Base-by-base conservation (phyloP, 192 early-diverging fungal species). In the Entomortierella beljakovae region DNA sequence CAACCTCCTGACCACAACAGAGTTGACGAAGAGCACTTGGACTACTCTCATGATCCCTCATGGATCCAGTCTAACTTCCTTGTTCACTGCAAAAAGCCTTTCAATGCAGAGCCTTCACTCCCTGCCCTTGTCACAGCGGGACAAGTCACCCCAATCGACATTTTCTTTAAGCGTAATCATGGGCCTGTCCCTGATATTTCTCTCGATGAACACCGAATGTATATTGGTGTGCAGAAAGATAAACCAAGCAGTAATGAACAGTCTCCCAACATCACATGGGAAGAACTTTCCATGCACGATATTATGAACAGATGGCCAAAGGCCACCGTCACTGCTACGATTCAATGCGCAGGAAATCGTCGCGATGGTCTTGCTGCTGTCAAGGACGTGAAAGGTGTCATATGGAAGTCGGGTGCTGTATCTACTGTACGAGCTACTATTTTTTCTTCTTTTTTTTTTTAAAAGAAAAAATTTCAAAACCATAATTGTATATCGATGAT, bases 121-220 rank as follows among this genome's bases (percentile, higher is more conserved):
- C 81, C 86, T 11, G 76, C 72, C 50, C 85, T 94, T 9, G 81
- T 90, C 13, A 59, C 60, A 33, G 85, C 91, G 49, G 69, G 83
- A 56, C 88, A 87, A 79, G 84, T 95, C 53, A 97, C 96, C 11
- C 93, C 94, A 0, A 90, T 86, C 28, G 82, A 88, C 8, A 68
- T 84, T 43, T 94, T 94, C 70, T 97, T 93, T 67, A 92, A 94
- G 48, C 92, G 96, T 25, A 94, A 95, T 81, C 96, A 98, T 71
- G 90, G 95, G 7, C 94, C 96, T 23, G 92, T 98, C 48, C 96
- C 96, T 29, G 79, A 90, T 48, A 82, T 96, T 18, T 80, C 88
- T 34, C 74, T 73, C 0, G 79, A 82, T 0, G 60, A 76, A 7
- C 93, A 91, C 84, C 25, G 55, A 16, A 81, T 98, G 65, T 68